A percentile compares a stretch with the other conserved stretches of the same genome.
Evolutionary conservation across 768 basidiomycete genomes (phyloP).

Genomic region (Pisolithus marmoratus): DNA sequence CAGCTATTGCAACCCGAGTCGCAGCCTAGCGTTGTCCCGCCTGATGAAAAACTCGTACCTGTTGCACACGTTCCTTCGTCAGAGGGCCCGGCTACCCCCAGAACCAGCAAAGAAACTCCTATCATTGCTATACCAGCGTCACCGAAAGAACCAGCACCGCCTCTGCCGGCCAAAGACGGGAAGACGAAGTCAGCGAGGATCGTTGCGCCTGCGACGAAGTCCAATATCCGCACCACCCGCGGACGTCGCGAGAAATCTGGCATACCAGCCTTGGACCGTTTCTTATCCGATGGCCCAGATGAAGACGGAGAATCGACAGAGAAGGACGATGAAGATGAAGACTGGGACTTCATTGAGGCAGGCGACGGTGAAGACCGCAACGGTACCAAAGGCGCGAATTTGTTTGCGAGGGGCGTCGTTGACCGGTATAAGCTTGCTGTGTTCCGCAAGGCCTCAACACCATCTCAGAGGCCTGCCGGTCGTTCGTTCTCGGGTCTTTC

Average conservation of each 20-base stretch:
- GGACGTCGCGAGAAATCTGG: constrained; percentile 77
- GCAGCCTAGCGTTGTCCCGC: constrained; percentile 4
- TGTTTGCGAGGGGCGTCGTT: constrained; percentile 89
- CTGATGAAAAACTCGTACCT: constrained; percentile 6
- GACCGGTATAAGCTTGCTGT: constrained; percentile 83
- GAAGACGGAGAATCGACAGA: constrained; percentile 35
- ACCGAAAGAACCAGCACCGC: constrained; percentile 20
- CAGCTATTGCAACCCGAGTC: constrained; percentile 27
- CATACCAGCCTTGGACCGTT: constrained; percentile 71
- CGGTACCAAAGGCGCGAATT: constrained; percentile 69
- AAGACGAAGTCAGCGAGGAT: constrained; percentile 24
- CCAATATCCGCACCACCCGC: constrained; percentile 28
- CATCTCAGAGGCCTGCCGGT: constrained; percentile 39
- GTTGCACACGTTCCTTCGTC: constrained; percentile 13
- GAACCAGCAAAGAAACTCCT: constrained; percentile 9
- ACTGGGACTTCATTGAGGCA: constrained; percentile 88
- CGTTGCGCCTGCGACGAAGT: constrained; percentile 7
- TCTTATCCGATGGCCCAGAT: constrained; percentile 50
- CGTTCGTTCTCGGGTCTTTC: constrained; percentile 58
- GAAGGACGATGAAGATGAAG: constrained; percentile 64
- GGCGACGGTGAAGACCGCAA: constrained; percentile 81
- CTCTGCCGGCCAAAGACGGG: constrained; percentile 27
- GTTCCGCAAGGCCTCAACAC: constrained; percentile 77
- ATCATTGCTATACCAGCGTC: constrained; percentile 2
- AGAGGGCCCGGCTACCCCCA: constrained; percentile 14